Conservation (phyloP, 2,329 filamentous ascomycete genomes). For the Leptographium procerum region DNA sequence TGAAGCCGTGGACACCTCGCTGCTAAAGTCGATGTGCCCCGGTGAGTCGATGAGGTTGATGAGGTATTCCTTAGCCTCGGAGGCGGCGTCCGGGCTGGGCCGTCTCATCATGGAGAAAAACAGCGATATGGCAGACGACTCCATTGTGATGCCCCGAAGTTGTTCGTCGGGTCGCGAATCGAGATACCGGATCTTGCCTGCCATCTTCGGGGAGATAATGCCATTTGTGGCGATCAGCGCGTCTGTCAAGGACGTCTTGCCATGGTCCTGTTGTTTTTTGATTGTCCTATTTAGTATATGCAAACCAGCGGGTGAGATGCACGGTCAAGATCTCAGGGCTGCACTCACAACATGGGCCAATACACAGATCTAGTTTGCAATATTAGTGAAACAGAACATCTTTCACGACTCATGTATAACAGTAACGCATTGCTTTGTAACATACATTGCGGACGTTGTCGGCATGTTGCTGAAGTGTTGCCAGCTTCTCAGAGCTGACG, state of each 20-base stretch:
- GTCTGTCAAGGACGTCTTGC: conserved; percentile 94
- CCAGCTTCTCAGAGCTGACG: conserved; percentile 80
- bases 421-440: not conserved
- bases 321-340: not conserved
- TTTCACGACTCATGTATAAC: not conserved
- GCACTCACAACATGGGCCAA: conserved; percentile 62
- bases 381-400: not conserved
- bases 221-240: conserved; percentile 96
- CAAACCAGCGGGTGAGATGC: not conserved
- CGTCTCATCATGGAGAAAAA: conserved; percentile 87
- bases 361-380: conserved; percentile 61
- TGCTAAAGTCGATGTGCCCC: conserved; percentile 97
- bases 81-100: conserved; percentile 52
- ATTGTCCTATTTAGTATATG: not conserved
- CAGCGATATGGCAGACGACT: conserved; percentile 93
- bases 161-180: conserved; percentile 96
- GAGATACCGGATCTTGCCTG: conserved; percentile 94
- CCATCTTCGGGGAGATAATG: conserved; percentile 95
- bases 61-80: conserved; percentile 76
- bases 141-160: conserved; percentile 97
- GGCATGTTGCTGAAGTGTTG: conserved; percentile 76
- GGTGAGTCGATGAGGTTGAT: conserved; percentile 98
- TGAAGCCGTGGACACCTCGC: conserved; percentile 92
- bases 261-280: conserved; percentile 56
- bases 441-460: conserved; percentile 86